Evolutionary conservation across 768 basidiomycete genomes (phyloP), one percentile per base, ranked within the genome.

Genomic region (Suillus americanus): DNA sequence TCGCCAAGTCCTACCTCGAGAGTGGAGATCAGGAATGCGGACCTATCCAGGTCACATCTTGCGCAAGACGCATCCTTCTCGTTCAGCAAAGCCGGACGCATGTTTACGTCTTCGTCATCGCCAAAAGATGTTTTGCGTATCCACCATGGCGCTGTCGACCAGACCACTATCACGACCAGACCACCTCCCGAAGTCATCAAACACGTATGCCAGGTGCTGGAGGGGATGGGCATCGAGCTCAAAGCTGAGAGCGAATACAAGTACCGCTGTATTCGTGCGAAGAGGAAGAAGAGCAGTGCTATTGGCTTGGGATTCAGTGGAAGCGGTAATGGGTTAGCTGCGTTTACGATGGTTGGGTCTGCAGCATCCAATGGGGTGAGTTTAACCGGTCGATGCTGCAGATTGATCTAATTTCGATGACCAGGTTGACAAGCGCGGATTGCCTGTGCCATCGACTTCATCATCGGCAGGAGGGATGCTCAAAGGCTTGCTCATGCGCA

Each of bases 71-170:
- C 60, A 0, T 73, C 75, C 0, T 78, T 78, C 61, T 80, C 80
- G 38, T 79, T 80, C 68, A 72, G 76, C 33, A 82, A 82, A 23
- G 64, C 73, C 28, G 76, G 69, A 38, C 77, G 75, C 72, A 78
- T 73, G 60, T 76, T 76, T 54, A 69, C 65, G 38, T 64, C 75
- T 66, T 72, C 78, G 46, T 67, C 75, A 6, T 70, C 73, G 25
- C 54, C 77, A 30, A 81, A 80, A 67, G 84, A 83, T 45, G 83
- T 82, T 60, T 76, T 98, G 46, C 87, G 95, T 13, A 86, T 92
- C 48, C 97, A 99, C 73, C 91, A 93, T 69, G 97, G 96, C 66
- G 89, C 96, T 2, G 91, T 99, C 37, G 97, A 98, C 74, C 90
- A 91, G 74, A 87, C 88, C 33, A 95, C 89, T 61, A 85, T 98